Base-by-base conservation (phyloP, 352 stramenopile species). In the Thraustochytrium striatum region DNA sequence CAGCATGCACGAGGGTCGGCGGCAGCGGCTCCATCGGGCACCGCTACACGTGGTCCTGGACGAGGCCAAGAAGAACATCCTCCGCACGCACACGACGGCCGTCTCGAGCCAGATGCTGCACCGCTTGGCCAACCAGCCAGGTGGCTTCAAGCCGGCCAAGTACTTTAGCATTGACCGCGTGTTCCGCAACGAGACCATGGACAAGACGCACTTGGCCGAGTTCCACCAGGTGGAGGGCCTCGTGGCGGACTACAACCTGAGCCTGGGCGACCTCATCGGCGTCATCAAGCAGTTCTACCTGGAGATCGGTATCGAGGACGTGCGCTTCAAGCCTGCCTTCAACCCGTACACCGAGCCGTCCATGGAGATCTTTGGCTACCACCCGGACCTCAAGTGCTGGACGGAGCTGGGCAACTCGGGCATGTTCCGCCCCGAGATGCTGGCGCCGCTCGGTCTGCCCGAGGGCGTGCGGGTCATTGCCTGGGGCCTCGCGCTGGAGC, bases 351-450 rank as follows among this genome's bases (percentile, higher is more conserved):
- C 97, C 55, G 97, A 99, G 88, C 97, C 97, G 25, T 98, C 90
- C 43, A 99, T 99, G 97, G 97, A 99, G 86, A 98, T 99, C 84
- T 99, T 99, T 85, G 96, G 96, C 50, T 99, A 99, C 88, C 96
- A 99, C 87, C 95, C 96, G 47, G 96, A 99, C 86, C 87, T 99
- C 59, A 98, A 98, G 81, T 98, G 98, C 85, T 87, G 84, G 84
- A 87, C 83, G 38, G 84, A 87, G 83, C 86, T 87, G 30, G 84
- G 84, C 47, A 87, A 87, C 82, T 82, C 36, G 32, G 96, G 97
- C 57, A 98, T 99, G 84, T 99, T 99, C 91, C 92, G 97, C 38
- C 97, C 97, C 0, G 97, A 99, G 87, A 99, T 99, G 96, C 89
- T 99, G 43, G 88, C 87, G 53, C 96, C 97, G 3, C 99, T 99